Base-by-base conservation (phyloP, 352 stramenopile species). In the Blastocystis sp. region DNA sequence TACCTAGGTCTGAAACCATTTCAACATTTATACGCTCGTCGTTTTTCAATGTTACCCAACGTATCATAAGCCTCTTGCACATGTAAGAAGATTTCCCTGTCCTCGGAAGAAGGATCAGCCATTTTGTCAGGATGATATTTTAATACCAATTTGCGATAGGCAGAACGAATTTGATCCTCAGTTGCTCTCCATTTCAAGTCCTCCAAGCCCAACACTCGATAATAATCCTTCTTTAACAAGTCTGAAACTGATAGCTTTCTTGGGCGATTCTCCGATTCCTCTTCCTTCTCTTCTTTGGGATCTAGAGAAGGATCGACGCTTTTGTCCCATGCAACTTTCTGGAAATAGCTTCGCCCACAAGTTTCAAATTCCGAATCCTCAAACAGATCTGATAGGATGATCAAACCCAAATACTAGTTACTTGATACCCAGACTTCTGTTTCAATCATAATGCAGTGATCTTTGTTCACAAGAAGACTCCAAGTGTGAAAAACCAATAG, bases 81-180 rank as follows among this genome's bases (percentile, higher is more conserved):
- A 24, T 91, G 89, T 24, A 94, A 74, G 83, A 95, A 95, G 2
- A 94, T 91, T 63, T 91, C 67, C 9, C 52, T 35, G 78, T 89
- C 87, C 27, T 90, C 75, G 9, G 42, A 39, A 27, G 3, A 90
- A 88, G 39, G 90, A 86, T 42, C 90, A 89, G 88, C 75, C 21
- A 90, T 91, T 86, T 95, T 95, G 80, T 95, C 93, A 1, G 93
- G 93, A 88, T 95, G 93, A 86, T 94, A 93, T 61, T 91, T 90
- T 2, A 94, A 86, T 65, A 92, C 92, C 1, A 92, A 89, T 61
- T 93, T 92, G 63, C 92, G 92, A 83, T 94, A 94, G 0, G 92
- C 92, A 29, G 88, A 88, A 11, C 88, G 88, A 67, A 90, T 90
- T 65, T 90, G 88, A 35, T 88, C 69, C 24, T 80, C 71, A 21